Conservation (phyloP, 2,329 filamentous ascomycete genomes). For the Chaetothyriales sp. region DNA sequence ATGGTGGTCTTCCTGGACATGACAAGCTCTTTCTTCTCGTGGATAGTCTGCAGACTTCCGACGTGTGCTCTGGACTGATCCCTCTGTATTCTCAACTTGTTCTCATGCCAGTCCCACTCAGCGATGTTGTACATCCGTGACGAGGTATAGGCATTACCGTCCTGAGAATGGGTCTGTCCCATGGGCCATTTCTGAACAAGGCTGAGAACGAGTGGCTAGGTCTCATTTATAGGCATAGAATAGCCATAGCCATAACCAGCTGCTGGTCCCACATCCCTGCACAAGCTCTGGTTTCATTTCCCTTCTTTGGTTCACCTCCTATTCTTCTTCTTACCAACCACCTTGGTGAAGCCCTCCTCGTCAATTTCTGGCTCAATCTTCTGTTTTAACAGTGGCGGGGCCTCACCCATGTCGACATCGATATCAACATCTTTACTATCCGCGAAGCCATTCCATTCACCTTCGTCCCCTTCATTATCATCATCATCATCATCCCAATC, state of each 20-base stretch:
- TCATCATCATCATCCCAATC: conserved; percentile 42
- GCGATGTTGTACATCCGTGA: conserved; percentile 49
- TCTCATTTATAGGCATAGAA: conserved; percentile 32
- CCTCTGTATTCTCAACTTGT: conserved; percentile 49
- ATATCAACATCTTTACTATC: conserved; percentile 40
- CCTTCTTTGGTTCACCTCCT: conserved; percentile 11
- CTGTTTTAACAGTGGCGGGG: conserved; percentile 47
- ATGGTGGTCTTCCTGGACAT: conserved; percentile 48
- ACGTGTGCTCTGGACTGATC: conserved; percentile 46
- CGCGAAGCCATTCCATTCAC: conserved; percentile 42
- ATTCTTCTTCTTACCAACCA: conserved; percentile 54
- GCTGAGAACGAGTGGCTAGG: conserved; percentile 44
- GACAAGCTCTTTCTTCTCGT: conserved; percentile 38
- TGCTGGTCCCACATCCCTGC: background rate
- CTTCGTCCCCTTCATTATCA: conserved; percentile 32
- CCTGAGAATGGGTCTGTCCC: background rate
- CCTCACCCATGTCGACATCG: conserved; percentile 55
- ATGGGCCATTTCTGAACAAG: conserved; percentile 29
- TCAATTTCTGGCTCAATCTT: conserved; percentile 59
- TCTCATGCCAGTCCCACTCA: conserved; percentile 50
- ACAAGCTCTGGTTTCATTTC: background rate
- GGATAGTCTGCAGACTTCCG: conserved; percentile 43
- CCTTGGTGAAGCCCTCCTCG: conserved; percentile 69
- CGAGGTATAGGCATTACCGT: conserved; percentile 32
- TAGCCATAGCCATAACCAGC: background rate